These are phyloP conservation scores for Taphrina sp. DNA, from an alignment of 1,139 yeast species.

Conservation along the genomic window DNA sequence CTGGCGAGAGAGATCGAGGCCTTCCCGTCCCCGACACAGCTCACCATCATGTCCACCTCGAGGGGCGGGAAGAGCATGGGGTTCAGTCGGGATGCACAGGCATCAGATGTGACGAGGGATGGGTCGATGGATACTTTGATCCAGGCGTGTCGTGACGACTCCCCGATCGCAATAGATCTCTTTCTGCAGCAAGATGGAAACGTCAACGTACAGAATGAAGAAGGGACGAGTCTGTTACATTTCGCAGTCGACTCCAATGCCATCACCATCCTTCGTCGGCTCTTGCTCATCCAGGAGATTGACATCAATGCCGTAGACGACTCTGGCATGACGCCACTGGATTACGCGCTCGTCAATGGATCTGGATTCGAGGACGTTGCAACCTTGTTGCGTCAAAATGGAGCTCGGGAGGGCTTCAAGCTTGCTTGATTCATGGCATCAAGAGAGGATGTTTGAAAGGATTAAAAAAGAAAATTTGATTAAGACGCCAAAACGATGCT, in stretches of 20 bases:
- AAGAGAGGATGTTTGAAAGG: no score
- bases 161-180: background rate
- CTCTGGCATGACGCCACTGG: slow-evolving; percentile 7
- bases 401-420: no score
- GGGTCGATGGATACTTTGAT: slow-evolving; percentile 10
- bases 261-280: slow-evolving; percentile 5
- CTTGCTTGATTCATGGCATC: no score
- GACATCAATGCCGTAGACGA: slow-evolving; percentile 14
- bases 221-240: slow-evolving; percentile 22
- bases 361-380: slow-evolving; percentile 1
- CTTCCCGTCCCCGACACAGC: slow-evolving; percentile 7
- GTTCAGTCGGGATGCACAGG: background rate
- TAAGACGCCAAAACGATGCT: background rate
- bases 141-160: slow-evolving; percentile 15
- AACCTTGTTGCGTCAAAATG: background rate
- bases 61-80: background rate
- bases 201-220: slow-evolving; percentile 9
- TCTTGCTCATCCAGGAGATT: background rate
- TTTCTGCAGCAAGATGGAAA: slow-evolving; percentile 4
- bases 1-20: slow-evolving; percentile 15
- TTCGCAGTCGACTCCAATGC: slow-evolving; percentile 21
- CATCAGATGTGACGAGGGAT: background rate
- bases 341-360: slow-evolving; percentile 16
- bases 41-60: slow-evolving; percentile 1
- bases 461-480: no score